Conservation (phyloP, 2,329 filamentous ascomycete genomes). For the Paraphoma chrysanthemicola region DNA sequence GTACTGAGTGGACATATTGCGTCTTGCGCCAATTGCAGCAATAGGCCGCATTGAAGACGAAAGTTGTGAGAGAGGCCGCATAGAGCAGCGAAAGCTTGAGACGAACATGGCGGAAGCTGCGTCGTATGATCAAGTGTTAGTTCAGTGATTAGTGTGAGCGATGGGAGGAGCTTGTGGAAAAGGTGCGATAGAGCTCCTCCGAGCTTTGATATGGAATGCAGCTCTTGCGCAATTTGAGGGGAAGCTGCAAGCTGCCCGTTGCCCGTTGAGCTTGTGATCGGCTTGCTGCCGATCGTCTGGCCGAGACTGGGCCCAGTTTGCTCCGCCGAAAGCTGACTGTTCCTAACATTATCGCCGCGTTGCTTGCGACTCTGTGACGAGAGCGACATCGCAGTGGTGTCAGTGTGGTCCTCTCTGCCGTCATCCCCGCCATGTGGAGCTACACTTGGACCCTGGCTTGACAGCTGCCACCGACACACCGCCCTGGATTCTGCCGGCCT, state of each 20-base stretch:
- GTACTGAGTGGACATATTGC: slow-evolving; percentile 38
- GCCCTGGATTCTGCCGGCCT: slow-evolving; percentile 21
- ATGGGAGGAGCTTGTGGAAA: slow-evolving; percentile 4
- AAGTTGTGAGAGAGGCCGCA: slow-evolving; percentile 27
- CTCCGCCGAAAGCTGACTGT: not conserved
- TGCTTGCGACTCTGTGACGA: not conserved
- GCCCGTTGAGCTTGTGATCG: not conserved
- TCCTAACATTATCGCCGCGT: not conserved
- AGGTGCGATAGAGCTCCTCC: slow-evolving; percentile 8
- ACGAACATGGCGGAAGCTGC: slow-evolving; percentile 40
- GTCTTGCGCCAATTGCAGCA: slow-evolving; percentile 13
- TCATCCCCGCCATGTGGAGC: slow-evolving; percentile 24
- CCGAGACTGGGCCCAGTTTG: not conserved
- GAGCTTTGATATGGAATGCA: not conserved
- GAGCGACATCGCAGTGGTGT: slow-evolving; percentile 6
- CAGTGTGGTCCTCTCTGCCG: slow-evolving; percentile 14
- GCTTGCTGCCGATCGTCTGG: not conserved
- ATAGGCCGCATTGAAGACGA: slow-evolving; percentile 16
- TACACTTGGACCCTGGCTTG: slow-evolving; percentile 13
- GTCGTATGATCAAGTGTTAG: slow-evolving; percentile 7
- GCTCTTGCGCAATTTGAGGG: slow-evolving; percentile 19
- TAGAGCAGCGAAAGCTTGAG: slow-evolving; percentile 31
- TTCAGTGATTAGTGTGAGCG: slow-evolving; percentile 1
- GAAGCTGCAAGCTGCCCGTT: not conserved
- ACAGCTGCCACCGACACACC: slow-evolving; percentile 13